Evolutionary conservation across 192 early-diverging fungal genomes (phyloP).

Genomic region (Rhizophagus prolifer): DNA sequence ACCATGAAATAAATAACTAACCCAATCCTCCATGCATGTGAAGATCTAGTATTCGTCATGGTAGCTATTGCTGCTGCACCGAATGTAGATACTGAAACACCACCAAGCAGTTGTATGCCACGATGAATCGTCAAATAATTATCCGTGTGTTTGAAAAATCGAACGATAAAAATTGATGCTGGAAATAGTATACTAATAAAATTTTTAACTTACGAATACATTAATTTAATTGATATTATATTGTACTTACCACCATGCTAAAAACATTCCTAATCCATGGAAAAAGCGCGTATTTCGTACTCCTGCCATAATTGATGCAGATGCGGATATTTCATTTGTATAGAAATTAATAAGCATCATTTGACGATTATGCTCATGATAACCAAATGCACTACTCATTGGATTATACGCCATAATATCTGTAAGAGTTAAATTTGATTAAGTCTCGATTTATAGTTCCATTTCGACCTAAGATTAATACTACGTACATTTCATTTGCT

Average conservation of each 20-base stretch:
- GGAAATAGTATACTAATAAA: conserved; percentile 19
- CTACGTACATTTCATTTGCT: not conserved
- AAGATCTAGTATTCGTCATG: not conserved
- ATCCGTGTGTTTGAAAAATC: conserved; percentile 23
- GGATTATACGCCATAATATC: conserved; percentile 17
- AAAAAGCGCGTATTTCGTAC: not conserved
- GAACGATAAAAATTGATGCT: conserved; percentile 23
- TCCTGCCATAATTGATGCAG: not conserved
- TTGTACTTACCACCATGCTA: conserved; percentile 21
- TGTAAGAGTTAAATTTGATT: not conserved
- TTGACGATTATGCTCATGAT: conserved; percentile 3
- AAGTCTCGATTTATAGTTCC: no score
- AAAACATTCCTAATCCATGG: conserved; percentile 30
- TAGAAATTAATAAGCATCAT: conserved; percentile 8
- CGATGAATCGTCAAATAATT: conserved; percentile 26
- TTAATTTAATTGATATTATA: no score
- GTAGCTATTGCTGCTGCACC: conserved; percentile 29
- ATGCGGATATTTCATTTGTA: not conserved
- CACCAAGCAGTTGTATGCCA: conserved; percentile 22
- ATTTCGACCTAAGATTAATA: not conserved
- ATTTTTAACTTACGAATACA: no score
- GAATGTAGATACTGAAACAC: conserved; percentile 17
- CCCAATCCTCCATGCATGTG: conserved; percentile 20
- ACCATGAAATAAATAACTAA: conserved; percentile 9
- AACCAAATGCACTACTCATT: not conserved